Evolutionary conservation across 208 protist species (phyloP), one percentile per base, ranked within the genome.

Genomic region (Angomonas desouzai): DNA sequence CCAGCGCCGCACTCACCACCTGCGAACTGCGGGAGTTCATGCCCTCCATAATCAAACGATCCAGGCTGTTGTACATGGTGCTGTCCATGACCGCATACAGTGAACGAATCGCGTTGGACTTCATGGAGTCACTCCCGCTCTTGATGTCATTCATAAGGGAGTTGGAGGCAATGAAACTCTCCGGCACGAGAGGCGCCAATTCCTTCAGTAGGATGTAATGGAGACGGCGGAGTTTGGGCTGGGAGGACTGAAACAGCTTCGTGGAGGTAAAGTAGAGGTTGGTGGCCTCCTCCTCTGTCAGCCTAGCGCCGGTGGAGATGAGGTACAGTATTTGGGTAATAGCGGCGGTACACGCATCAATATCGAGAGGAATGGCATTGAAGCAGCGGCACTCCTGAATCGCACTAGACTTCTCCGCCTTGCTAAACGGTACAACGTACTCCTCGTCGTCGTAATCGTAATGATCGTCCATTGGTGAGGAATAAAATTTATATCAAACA

Each of bases 151-250:
- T 97, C 67, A 93, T 97, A 30, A 99, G 87, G n/a, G 93, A 97
- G 64, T 92, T 96, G 22, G 93, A 98, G 10, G 98, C 94, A 49
- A 99, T 99, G 67, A 99, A 98, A 57, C 97, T 90, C 71, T 99
- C 92, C 56, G 99, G 93, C 18, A 97, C 89, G 1, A 82, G 60
- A 1, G 88, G 84, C 49, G 84, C 83, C 10, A 99, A 89, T 68
- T 99, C 98, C 76, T 99, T 99, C 73, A 99, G 89, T 29, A 98
- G 72, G 1, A 99, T 77, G 76, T 99, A 99, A 56, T 99, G 84
- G 70, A 99, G 72, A 11, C 98, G 92, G 18, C 98, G 87, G 33
- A 99, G 89, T 62, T 96, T 92, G 13, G 90, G 68, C 76, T 99
- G 82, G 27, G 82, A 85, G 3, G 95, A 98, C 74, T 99, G 97